Evolutionary conservation across 2,329 filamentous ascomycete species (phyloP).

Genomic region (Talaromyces sp.): DNA sequence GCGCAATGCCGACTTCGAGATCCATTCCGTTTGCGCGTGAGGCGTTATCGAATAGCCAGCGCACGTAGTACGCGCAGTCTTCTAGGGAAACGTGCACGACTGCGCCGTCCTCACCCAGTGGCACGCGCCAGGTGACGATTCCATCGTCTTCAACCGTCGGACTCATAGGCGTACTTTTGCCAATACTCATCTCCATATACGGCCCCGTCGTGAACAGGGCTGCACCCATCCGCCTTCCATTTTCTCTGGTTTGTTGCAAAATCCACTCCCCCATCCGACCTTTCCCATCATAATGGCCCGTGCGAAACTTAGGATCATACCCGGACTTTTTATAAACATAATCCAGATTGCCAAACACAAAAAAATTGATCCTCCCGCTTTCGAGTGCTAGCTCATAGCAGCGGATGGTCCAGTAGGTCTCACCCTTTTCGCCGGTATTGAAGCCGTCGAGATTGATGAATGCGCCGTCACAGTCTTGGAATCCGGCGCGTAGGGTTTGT

Average conservation of each 20-base stretch:
- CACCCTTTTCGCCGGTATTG: conserved; percentile 49
- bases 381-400: conserved; percentile 34
- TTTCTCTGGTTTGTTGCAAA: not conserved
- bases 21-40: conserved; percentile 43
- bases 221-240: not conserved
- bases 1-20: conserved; percentile 42
- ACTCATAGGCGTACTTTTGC: conserved; percentile 35
- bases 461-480: not conserved
- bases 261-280: conserved; percentile 33
- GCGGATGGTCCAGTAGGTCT: conserved; percentile 44
- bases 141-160: conserved; percentile 38
- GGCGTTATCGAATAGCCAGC: conserved; percentile 48
- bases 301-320: conserved; percentile 43
- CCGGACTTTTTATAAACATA: conserved; percentile 46
- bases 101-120: conserved; percentile 32
- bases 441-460: conserved; percentile 54
- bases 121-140: conserved; percentile 40
- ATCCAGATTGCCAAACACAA: conserved; percentile 48
- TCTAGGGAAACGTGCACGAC: conserved; percentile 43
- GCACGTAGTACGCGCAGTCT: conserved; percentile 45
- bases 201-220: conserved; percentile 21
- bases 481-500: not conserved
- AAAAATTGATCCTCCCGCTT: conserved; percentile 37
- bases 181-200: conserved; percentile 24
- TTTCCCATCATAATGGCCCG: conserved; percentile 48